These are phyloP conservation scores for Ophiostoma quercus DNA, from an alignment of 2,329 filamentous ascomycete genomes.

Conservation along the genomic window DNA sequence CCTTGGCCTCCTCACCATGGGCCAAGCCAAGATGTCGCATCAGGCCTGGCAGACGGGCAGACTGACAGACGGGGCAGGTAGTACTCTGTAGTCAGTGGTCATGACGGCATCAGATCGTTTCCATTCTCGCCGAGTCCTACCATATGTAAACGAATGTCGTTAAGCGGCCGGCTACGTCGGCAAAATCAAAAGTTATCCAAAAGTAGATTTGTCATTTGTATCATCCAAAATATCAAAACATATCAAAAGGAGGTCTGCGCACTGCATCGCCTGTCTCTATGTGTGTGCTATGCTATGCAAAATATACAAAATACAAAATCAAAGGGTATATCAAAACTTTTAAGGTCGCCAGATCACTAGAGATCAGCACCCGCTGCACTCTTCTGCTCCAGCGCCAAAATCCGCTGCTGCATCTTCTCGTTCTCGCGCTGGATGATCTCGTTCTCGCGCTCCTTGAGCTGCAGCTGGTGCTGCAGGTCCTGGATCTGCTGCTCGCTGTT, in stretches of 20 bases:
- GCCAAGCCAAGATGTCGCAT: not conserved
- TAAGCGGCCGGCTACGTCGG: not conserved
- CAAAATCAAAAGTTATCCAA: not conserved
- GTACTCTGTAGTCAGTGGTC: not conserved
- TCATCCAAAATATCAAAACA: not conserved
- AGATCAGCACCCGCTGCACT: slow-evolving; percentile 8
- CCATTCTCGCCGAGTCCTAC: not conserved
- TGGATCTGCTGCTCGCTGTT: slow-evolving; percentile 7
- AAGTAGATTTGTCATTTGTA: not conserved
- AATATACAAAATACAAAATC: not conserved
- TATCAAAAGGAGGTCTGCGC: not conserved
- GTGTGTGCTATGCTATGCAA: not conserved
- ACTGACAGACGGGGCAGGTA: not conserved
- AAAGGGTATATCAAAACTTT: slow-evolving; percentile 3
- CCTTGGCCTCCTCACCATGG: not conserved
- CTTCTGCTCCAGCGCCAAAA: slow-evolving; percentile 4
- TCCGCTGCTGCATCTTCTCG: not conserved
- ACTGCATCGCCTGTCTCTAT: slow-evolving; percentile 4
- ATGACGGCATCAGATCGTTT: slow-evolving; percentile 7
- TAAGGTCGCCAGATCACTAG: not conserved
- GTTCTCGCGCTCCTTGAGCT: slow-evolving; percentile 19
- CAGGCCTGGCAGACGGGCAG: not conserved
- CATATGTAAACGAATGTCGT: not conserved
- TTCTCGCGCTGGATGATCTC: slow-evolving; percentile 19
- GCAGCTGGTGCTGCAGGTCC: slow-evolving; percentile 19